phyloP scores from a whole-genome alignment of 2,329 filamentous ascomycete genomes.

The Ploettnerulaceae sp. region DNA sequence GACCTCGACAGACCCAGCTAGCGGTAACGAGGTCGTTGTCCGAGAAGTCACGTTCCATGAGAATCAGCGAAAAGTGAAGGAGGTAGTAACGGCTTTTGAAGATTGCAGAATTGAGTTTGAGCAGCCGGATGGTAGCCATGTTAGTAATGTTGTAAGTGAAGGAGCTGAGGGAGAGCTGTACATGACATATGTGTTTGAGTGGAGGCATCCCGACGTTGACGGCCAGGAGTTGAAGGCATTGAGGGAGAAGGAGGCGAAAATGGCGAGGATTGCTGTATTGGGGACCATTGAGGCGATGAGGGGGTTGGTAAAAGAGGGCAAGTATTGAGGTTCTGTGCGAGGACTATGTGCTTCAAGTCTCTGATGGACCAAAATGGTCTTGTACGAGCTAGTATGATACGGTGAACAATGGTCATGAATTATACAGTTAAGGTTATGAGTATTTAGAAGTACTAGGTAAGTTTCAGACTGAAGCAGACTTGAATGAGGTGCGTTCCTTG shows the following conservation, averaged over 20 bases:
- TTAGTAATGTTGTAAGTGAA: constrained; percentile 34
- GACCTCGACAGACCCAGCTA: neutral
- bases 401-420: too few species aligned
- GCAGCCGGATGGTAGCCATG: constrained; percentile 22
- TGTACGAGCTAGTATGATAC: too few species aligned
- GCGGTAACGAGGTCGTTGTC: constrained; percentile 21
- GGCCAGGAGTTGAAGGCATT: constrained; percentile 9
- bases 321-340: too few species aligned
- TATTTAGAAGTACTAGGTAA: too few species aligned
- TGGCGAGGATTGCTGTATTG: constrained; percentile 10
- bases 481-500: too few species aligned
- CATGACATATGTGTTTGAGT: constrained; percentile 40
- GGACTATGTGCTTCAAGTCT: too few species aligned
- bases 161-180: constrained; percentile 34
- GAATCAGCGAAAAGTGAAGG: constrained; percentile 23
- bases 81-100: constrained; percentile 25
- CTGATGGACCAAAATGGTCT: too few species aligned
- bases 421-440: too few species aligned
- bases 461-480: too few species aligned
- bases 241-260: constrained; percentile 12
- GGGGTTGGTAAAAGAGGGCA: constrained; percentile 23
- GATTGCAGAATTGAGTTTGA: constrained; percentile 29
- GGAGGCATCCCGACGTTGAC: constrained; percentile 23
- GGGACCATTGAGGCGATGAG: constrained; percentile 15
- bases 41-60: constrained; percentile 30